Percentiles rank a stretch among this genome's conserved stretches.
phyloP scores from a whole-genome alignment of 768 basidiomycete genomes.

The Rhodosporidiobolus sp. region DNA sequence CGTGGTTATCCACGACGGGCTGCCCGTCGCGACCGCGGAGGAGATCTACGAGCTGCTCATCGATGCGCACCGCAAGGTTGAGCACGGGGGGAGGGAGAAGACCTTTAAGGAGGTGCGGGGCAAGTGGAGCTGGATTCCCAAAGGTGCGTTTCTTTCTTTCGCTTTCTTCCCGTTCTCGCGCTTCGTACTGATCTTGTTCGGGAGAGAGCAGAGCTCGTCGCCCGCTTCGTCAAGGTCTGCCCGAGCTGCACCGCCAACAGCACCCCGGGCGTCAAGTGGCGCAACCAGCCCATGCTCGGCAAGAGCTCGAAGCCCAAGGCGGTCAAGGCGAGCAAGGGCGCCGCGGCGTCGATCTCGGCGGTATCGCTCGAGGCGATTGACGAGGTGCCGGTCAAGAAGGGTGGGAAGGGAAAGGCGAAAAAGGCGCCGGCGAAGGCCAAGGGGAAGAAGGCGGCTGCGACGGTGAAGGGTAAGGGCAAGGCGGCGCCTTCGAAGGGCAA shows the following conservation, averaged over 20 bases:
- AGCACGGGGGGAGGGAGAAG: conserved; percentile 5
- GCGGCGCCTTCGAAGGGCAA: neutral
- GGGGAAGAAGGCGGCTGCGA: neutral
- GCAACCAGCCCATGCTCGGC: neutral
- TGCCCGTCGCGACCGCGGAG: neutral
- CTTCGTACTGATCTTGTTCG: neutral
- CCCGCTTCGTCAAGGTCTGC: conserved; percentile 11
- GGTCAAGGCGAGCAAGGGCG: neutral
- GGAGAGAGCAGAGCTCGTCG: neutral
- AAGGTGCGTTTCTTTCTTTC: neutral
- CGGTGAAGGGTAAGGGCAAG: neutral
- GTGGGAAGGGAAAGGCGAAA: neutral
- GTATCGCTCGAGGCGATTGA: too few species aligned
- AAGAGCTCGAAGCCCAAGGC: neutral
- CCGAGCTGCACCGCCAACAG: neutral
- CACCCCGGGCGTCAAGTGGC: conserved; percentile 1
- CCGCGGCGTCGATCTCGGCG: too few species aligned
- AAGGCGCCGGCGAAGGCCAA: neutral
- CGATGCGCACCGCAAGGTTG: neutral
- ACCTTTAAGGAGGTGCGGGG: conserved; percentile 1
- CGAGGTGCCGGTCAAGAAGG: too few species aligned
- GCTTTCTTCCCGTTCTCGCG: neutral
- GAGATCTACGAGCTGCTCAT: neutral
- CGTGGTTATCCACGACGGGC: neutral
- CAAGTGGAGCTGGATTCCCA: neutral